These are phyloP conservation scores for Lachancea meyersii DNA, from an alignment of 805 yeast species.

Conservation along the genomic window DNA sequence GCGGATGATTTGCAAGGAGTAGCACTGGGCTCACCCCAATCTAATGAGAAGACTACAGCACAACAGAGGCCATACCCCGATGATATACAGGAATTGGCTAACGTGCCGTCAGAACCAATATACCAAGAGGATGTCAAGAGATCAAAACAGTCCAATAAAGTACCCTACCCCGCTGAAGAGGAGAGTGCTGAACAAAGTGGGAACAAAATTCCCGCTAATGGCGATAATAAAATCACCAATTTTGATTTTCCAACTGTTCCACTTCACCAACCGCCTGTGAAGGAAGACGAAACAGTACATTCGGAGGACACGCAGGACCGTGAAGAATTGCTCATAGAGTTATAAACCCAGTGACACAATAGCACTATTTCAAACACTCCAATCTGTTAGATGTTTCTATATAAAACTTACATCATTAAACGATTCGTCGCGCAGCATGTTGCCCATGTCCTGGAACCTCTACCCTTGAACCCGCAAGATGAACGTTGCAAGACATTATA, in stretches of 20 bases:
- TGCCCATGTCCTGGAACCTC: background rate
- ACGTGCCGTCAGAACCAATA: conserved; percentile 22
- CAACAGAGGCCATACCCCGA: conserved; percentile 5
- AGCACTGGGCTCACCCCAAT: background rate
- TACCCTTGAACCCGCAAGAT: background rate
- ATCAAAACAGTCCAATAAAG: conserved; percentile 1
- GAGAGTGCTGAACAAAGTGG: conserved; percentile 6
- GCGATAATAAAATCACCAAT: conserved; percentile 29
- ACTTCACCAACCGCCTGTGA: conserved; percentile 20
- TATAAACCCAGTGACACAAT: too few relatives aligned
- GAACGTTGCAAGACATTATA: conserved; percentile 26
- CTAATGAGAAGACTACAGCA: background rate
- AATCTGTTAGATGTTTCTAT: background rate
- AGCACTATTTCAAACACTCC: background rate
- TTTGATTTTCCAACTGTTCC: conserved; percentile 40
- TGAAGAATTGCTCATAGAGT: conserved; percentile 29
- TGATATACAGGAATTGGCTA: conserved; percentile 1
- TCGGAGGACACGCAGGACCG: conserved; percentile 11
- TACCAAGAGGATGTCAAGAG: background rate
- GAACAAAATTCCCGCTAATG: background rate
- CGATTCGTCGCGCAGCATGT: background rate
- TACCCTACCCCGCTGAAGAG: conserved; percentile 24
- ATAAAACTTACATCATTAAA: background rate
- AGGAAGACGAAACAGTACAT: conserved; percentile 5
- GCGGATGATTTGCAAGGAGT: background rate